A percentile compares a stretch with the other conserved stretches of the same genome.
Evolutionary conservation across 1,284 basidiomycete genomes (phyloP).

Genomic region (Heterobasidion parviporum): DNA sequence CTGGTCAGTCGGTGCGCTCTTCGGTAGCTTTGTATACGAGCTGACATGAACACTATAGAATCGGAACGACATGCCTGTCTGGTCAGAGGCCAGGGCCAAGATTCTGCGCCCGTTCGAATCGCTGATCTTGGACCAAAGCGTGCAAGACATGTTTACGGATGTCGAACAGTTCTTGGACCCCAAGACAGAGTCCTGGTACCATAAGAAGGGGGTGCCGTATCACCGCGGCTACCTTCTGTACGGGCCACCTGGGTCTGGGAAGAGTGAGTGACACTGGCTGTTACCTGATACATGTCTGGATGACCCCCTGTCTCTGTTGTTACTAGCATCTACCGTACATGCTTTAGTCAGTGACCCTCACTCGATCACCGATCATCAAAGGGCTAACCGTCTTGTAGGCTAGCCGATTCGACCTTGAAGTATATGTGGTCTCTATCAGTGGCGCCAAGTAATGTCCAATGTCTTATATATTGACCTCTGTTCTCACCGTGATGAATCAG

Average conservation of each 20-base stretch:
- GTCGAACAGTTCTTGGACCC: not conserved
- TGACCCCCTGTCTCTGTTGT: not conserved
- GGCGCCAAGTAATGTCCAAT: not conserved
- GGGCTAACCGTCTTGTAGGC: not conserved
- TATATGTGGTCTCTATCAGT: not conserved
- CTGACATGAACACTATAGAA: not conserved
- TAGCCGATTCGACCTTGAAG: not conserved
- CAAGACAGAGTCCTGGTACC: not conserved
- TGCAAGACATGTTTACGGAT: not conserved
- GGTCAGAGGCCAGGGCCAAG: not conserved
- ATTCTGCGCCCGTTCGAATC: not conserved
- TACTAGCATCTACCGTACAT: not conserved
- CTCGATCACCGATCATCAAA: not conserved
- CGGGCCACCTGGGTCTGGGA: slow-evolving; percentile 2
- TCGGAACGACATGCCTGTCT: not conserved
- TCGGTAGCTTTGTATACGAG: not conserved
- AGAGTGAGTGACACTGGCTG: not conserved
- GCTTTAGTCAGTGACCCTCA: not conserved
- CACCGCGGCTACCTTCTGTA: not conserved
- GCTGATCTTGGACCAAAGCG: not conserved
- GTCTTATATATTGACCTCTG: not conserved
- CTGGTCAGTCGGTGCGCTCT: not conserved
- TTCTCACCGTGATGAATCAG: not conserved
- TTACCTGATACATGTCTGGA: not conserved
- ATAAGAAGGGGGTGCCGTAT: not conserved